Evolutionary conservation across 768 basidiomycete species (phyloP).

Genomic region (Amanita thiersii): DNA sequence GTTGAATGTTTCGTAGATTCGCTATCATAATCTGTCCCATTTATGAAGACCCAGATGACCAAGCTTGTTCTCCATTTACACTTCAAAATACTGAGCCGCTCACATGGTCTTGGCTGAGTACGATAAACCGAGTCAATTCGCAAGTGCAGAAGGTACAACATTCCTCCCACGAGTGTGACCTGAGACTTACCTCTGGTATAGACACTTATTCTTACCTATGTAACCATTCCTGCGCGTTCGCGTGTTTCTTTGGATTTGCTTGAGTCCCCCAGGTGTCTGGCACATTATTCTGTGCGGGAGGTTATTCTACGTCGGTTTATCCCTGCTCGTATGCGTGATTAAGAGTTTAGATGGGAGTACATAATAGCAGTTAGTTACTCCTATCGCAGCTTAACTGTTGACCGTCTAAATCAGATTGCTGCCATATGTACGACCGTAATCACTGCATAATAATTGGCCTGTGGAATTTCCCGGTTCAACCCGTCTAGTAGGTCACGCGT

Average conservation of each 20-base stretch:
- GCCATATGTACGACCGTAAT: background rate
- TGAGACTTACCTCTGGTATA: conserved; percentile 19
- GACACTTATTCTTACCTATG: conserved; percentile 87
- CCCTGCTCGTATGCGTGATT: conserved; percentile 90
- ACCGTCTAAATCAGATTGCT: too few species aligned
- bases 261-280: conserved; percentile 64
- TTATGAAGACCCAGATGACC: conserved; percentile 78
- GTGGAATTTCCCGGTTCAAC: conserved; percentile 9
- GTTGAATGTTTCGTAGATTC: conserved; percentile 45
- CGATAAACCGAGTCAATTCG: conserved; percentile 91
- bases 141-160: conserved; percentile 86
- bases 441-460: background rate
- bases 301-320: conserved; percentile 80
- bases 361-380: too few species aligned
- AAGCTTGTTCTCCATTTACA: conserved; percentile 50
- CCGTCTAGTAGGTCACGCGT: conserved; percentile 9
- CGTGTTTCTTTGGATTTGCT: conserved; percentile 44
- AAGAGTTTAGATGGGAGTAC: conserved; percentile 13
- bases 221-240: conserved; percentile 80
- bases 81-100: conserved; percentile 66
- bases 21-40: conserved; percentile 86
- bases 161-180: conserved; percentile 1
- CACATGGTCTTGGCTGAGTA: conserved; percentile 94
- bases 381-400: background rate
- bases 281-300: conserved; percentile 76